Base-by-base conservation (phyloP, 2,329 filamentous ascomycete species). In the Talaromyces sp. region DNA sequence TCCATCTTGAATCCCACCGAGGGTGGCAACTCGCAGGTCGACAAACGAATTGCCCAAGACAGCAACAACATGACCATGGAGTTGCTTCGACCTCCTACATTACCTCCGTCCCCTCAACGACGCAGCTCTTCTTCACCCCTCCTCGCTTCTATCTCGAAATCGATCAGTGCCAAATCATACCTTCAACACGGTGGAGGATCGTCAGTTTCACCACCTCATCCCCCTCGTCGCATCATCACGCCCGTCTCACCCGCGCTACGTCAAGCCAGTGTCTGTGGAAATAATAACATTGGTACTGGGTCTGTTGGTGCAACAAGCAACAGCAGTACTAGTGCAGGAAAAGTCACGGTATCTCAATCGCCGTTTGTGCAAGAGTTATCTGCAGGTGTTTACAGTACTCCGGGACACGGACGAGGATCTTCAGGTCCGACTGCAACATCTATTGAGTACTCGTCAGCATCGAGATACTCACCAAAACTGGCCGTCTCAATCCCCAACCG, bases 1-100 rank as follows among this genome's bases (percentile, higher is more conserved):
- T 72, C 78, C 11, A 80, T 80, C 64, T 67, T 80, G 67, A 80
- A 80, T 58, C 76, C 75, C 11, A 71, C 77, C 5, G 67, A 73
- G 25, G 73, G 74, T 60, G 61, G 70, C 34, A 65, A 61, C 38
- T 45, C 49, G 38, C 38, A 61, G 43, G 7, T 45, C 6, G 40
- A 8, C 59, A 63, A 54, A 49, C 65, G n/a, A 40, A 68, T n/a
- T 71, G 67, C 31, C 49, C 64, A n/a, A 51, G 65, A 38, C n/a
- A 63, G 58, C 40, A 68, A 61, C 47, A 53, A n/a, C 25, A n/a
- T 17, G 49, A 25, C 19, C 45, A 71, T 73, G 29, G 75, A 76
- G 62, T 61, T 65, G 27, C 63, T 70, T 25, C 70, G 64, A 31
- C 62, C 71, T n/a, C 66, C 67, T 45, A 65, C 70, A 31, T 58